Evolutionary conservation across 129 eudicot genomes (phyloP).

Genomic region (sunflower (Helianthus annuus)): DNA sequence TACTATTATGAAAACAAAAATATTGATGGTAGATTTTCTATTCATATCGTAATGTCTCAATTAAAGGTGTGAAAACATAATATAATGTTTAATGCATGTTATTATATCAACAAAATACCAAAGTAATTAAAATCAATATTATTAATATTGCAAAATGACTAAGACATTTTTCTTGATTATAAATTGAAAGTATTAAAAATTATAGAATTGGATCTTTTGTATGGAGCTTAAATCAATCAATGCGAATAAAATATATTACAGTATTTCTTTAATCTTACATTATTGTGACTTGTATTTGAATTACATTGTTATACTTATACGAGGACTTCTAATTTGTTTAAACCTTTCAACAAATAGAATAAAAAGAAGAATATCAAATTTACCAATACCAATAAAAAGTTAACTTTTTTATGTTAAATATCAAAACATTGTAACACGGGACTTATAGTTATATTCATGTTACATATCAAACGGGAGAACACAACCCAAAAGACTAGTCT

Average conservation of each 20-base stretch:
- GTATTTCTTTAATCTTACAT: conserved; percentile 1
- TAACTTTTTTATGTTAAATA: too few species aligned
- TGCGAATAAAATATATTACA: background rate
- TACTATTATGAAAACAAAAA: too few species aligned
- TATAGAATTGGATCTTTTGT: background rate
- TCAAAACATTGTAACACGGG: too few species aligned
- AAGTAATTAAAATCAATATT: background rate
- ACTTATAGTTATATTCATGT: too few species aligned
- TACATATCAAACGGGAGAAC: too few species aligned
- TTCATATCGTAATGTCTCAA: background rate
- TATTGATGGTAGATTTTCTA: too few species aligned
- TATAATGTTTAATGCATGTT: background rate
- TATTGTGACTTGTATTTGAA: background rate
- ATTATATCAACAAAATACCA: background rate
- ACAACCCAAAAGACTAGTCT: too few species aligned
- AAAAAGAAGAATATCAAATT: background rate
- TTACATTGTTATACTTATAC: too few species aligned
- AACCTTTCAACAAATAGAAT: background rate
- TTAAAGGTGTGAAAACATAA: background rate
- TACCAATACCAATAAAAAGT: background rate
- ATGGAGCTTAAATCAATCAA: conserved; percentile 2
- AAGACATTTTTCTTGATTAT: background rate
- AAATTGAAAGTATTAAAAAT: background rate
- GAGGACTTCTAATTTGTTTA: background rate
- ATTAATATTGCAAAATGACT: background rate